These are phyloP conservation scores for Lactarius sp. DNA, from an alignment of 768 basidiomycete genomes.

Conservation along the genomic window DNA sequence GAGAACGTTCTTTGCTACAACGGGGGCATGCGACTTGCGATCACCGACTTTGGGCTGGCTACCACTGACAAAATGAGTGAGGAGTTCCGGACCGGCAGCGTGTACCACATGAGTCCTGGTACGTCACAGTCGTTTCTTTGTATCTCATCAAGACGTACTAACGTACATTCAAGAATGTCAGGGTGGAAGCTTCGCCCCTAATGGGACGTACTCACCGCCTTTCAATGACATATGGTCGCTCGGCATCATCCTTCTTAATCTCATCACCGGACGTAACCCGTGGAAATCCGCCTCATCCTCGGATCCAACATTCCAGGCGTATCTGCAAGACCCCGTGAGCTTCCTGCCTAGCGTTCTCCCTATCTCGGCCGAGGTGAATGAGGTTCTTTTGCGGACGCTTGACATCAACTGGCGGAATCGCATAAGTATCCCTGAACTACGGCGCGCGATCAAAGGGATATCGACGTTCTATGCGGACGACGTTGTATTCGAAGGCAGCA, in stretches of 20 bases:
- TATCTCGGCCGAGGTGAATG: conserved; percentile 36
- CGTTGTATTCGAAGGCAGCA: conserved; percentile 74
- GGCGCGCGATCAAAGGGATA: conserved; percentile 51
- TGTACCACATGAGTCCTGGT: conserved; percentile 99
- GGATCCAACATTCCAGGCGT: conserved; percentile 89
- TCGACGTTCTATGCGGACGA: conserved; percentile 67
- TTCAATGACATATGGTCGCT: conserved; percentile 96
- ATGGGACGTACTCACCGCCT: conserved; percentile 73
- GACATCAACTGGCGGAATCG: conserved; percentile 36
- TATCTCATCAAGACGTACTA: conserved; percentile 25
- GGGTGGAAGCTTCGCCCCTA: conserved; percentile 59
- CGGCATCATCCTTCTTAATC: conserved; percentile 93
- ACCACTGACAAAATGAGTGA: conserved; percentile 80
- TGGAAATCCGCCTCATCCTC: conserved; percentile 84
- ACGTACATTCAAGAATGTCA: conserved; percentile 69
- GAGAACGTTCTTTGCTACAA: conserved; percentile 91
- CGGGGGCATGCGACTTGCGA: conserved; percentile 67
- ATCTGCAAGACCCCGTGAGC: conserved; percentile 64
- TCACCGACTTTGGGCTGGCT: conserved; percentile 95
- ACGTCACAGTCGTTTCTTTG: conserved; percentile 29
- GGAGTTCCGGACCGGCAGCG: conserved; percentile 93
- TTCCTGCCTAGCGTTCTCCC: conserved; percentile 65
- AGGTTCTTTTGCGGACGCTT: conserved; percentile 32
- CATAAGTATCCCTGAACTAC: conserved; percentile 43
- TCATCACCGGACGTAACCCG: conserved; percentile 91